Evolutionary conservation across 2,329 filamentous ascomycete genomes (phyloP), one percentile per base, ranked within the genome.

Genomic region (Penicillium sclerotiorum): DNA sequence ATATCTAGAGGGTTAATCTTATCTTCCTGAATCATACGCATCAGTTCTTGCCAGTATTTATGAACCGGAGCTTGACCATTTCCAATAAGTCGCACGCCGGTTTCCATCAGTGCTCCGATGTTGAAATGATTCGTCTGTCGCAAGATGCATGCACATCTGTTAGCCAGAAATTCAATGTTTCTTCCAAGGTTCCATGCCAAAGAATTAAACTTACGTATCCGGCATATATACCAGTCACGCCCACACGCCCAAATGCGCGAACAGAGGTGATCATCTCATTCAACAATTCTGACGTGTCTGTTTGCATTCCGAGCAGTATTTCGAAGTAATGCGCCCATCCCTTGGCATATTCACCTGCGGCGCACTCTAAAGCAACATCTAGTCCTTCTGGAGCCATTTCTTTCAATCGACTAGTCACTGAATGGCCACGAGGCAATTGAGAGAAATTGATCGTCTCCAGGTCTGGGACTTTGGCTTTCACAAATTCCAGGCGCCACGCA

Each of bases 41-140:
- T 76, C 18, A 95, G 76, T 2, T 88, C 80, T 18, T 90, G 78
- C 90, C 89, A 94, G 73, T 94, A 94, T 62, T 86, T 82, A 62
- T 92, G 88, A 0, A 94, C 88, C 0, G 89, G 90, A 2, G 81
- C 81, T 65, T 85, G 83, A 5, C 83, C 82, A 59, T 84, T 84
- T 37, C 82, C 82, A 56, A 83, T 90, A 37, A 95, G 80, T 1
- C 87, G 85, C 59, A 95, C 83, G 8, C 89, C 89, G 23, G 88
- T 84, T 72, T 94, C 83, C 89, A 94, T 94, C 9, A 95, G 67
- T 0, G 88, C 85, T 11, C 90, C 88, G 58, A 92, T 85, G 72
- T 90, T 90, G 77, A 92, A 89, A 70, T 90, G 86, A 71, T 90
- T 90, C 3, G 17, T 33, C 50, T 52, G 33, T 42, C n/a, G 15